Evolutionary conservation across 148 eudicot genomes (phyloP), one percentile per base, ranked within the genome.

Genomic region (Rhododendron ferrugineum): DNA sequence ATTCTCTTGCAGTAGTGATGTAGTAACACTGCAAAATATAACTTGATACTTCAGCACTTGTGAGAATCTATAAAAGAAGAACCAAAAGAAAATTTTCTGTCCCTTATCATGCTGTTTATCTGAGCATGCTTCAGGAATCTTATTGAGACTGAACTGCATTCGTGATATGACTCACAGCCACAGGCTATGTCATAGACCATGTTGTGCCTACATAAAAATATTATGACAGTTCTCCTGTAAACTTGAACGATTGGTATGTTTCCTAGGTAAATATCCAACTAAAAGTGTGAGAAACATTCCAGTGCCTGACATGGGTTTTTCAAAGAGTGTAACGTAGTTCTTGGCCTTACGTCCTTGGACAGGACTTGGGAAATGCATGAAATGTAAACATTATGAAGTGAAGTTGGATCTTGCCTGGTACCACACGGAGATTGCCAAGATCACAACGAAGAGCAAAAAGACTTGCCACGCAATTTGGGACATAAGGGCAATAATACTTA

Each of bases 381-480:
- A 0, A 13, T 18, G 4, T 60, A 0, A 49, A 52, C 37, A n/a
- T 42, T 60, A 20, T 3, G n/a, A 42, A 74, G 42, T 42, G 46
- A 32, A 76, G 47, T 50, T 62, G 72, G 81, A 28, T 82, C 84
- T 90, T 89, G 86, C 98, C 96, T 96, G 99, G 86, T 95, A 96
- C 98, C 95, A 91, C 4, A 91, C 22, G 58, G 96, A 93, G 90
- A 96, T 89, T 58, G 90, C 94, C 77, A 95, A 86, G 83, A 96
- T 89, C 64, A 90, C 88, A 42, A 91, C 70, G 83, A 95, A 95
- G 44, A 96, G 88, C 42, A 93, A 87, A 83, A 93, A 89, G 84
- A 94, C 86, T 81, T 89, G 98, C 99, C 99, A 96, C 14, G 96
- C 96, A 46, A 95, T 93, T 8, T 89, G 90, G 80, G 92, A 93